Percentiles rank a stretch among this genome's conserved stretches.
Evolutionary conservation across 169 alveolate genomes (phyloP).

Genomic region (Eimeria maxima): DNA sequence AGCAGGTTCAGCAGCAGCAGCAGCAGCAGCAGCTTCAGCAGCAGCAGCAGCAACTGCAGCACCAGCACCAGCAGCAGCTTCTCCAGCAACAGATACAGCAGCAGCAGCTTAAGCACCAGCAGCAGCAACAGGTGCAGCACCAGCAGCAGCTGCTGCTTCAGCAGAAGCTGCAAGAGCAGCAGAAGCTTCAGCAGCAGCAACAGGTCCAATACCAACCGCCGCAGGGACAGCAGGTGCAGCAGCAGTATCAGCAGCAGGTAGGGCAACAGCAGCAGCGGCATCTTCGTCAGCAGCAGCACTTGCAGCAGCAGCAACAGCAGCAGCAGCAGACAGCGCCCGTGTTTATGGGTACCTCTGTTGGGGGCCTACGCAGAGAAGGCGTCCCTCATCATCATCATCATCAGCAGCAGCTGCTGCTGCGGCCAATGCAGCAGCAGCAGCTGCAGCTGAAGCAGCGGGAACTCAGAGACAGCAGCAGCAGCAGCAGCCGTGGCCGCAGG

Average conservation of each 20-base stretch:
- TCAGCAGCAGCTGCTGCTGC: conserved; percentile 2
- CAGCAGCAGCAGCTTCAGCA: not conserved
- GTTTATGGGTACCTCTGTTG: not conserved
- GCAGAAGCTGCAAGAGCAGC: not conserved
- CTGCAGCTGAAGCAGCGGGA: not conserved
- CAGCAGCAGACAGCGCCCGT: not conserved
- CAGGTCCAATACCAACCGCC: not conserved
- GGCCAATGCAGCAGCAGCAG: too few species aligned
- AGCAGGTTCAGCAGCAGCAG: conserved; percentile 2
- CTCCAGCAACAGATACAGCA: not conserved
- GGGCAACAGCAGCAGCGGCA: not conserved
- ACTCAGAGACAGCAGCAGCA: conserved; percentile 13
- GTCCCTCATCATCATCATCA: not conserved
- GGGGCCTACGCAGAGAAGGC: not conserved
- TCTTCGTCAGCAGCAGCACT: not conserved
- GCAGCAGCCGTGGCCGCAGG: conserved; percentile 44
- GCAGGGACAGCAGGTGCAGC: not conserved
- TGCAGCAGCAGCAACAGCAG: not conserved
- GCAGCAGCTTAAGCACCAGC: conserved; percentile 50
- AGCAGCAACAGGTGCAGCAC: not conserved
- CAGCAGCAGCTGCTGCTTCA: not conserved
- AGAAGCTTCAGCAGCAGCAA: not conserved
- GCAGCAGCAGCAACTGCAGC: not conserved
- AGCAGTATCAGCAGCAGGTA: not conserved
- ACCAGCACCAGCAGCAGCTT: not conserved